Conservation (phyloP, 1,139 yeast genomes). For the Geotrichum carabidarum region DNA sequence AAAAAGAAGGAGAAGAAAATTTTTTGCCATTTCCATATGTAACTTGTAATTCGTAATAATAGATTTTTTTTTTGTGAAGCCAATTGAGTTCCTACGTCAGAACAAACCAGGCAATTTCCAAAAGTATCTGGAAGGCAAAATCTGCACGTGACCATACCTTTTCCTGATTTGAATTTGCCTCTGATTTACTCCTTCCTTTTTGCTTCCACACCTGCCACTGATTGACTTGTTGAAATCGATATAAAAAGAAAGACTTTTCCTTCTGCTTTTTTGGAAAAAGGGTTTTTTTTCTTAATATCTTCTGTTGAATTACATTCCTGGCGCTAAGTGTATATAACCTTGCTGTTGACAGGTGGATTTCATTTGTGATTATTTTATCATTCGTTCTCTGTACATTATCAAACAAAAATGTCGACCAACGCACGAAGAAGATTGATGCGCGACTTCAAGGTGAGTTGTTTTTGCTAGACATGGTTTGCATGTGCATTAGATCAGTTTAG, state of each 20-base stretch:
- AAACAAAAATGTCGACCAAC: conserved; percentile 75
- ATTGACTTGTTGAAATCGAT: neutral
- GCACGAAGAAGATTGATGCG: conserved; percentile 98
- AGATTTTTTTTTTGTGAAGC: conserved; percentile 1
- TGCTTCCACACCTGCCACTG: neutral
- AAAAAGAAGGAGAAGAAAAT: neutral
- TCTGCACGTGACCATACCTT: neutral
- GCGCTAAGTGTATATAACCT: neutral
- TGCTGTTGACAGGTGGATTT: neutral
- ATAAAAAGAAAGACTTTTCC: neutral
- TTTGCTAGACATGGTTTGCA: too few relatives aligned
- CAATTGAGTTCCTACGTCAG: neutral
- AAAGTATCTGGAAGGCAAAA: too few relatives aligned
- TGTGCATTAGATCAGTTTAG: neutral
- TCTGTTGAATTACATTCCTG: neutral
- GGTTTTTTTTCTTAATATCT: neutral
- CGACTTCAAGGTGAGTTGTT: conserved; percentile 71
- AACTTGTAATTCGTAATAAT: neutral
- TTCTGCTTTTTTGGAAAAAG: neutral
- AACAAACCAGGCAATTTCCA: neutral
- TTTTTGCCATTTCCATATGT: too few relatives aligned
- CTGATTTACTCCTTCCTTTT: neutral
- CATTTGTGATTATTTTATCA: neutral
- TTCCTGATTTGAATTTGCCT: neutral
- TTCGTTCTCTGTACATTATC: neutral